Conservation (phyloP, 2,329 filamentous ascomycete species). For the Pyrenochaeta sp. region DNA sequence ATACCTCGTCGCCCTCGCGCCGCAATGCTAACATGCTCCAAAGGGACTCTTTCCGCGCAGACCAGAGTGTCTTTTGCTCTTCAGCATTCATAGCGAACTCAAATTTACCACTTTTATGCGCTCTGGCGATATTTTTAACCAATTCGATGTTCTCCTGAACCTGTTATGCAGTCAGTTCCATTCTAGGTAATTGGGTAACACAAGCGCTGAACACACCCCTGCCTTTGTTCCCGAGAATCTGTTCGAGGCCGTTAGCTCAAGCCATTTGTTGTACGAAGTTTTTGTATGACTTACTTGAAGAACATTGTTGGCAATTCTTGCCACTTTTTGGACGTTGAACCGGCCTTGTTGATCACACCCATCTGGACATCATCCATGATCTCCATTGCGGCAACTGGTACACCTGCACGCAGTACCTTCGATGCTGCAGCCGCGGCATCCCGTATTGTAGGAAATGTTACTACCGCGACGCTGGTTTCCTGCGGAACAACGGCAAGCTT, state of each 20-base stretch:
- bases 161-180: slow-evolving; percentile 42
- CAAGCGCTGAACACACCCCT: slow-evolving; percentile 52
- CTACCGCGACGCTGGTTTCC: slow-evolving; percentile 79
- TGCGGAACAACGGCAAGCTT: slow-evolving; percentile 81
- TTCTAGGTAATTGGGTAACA: slow-evolving; percentile 24
- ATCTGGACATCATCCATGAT: slow-evolving; percentile 92
- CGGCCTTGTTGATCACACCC: slow-evolving; percentile 79
- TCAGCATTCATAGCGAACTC: slow-evolving; percentile 63
- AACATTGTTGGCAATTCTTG: slow-evolving; percentile 80
- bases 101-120: slow-evolving; percentile 64
- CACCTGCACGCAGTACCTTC: slow-evolving; percentile 76
- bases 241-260: slow-evolving; percentile 31
- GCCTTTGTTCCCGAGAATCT: slow-evolving; percentile 77
- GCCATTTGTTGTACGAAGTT: slow-evolving; percentile 4
- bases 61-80: slow-evolving; percentile 67
- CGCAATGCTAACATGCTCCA: slow-evolving; percentile 69
- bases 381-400: slow-evolving; percentile 81
- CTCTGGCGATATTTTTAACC: slow-evolving; percentile 73
- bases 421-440: slow-evolving; percentile 79
- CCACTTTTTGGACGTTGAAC: slow-evolving; percentile 76
- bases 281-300: slow-evolving; percentile 68
- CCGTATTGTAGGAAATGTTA: slow-evolving; percentile 79
- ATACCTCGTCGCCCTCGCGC: slow-evolving; percentile 65
- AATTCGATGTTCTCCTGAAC: slow-evolving; percentile 78
- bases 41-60: slow-evolving; percentile 66